Evolutionary conservation across 2,329 filamentous ascomycete species (phyloP).

Genomic region (Botrytis galanthina): DNA sequence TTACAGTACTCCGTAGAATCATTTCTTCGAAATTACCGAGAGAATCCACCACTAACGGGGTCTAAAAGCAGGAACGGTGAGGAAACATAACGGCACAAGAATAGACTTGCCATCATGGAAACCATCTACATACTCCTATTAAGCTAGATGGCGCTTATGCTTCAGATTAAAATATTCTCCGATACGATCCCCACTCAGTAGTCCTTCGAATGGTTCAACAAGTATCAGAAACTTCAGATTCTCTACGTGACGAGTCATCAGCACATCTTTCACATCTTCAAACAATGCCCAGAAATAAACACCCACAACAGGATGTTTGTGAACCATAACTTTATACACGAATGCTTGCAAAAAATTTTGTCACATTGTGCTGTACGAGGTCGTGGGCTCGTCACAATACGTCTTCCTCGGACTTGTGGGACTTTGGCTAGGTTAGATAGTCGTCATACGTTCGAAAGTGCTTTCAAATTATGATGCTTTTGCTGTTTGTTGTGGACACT

Average conservation of each 20-base stretch:
- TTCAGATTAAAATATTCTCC: conserved; percentile 22
- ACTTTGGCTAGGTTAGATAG: conserved; percentile 15
- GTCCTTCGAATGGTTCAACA: neutral
- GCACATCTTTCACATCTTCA: conserved; percentile 17
- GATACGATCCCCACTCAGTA: conserved; percentile 14
- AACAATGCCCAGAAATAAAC: conserved; percentile 19
- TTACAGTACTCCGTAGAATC: neutral
- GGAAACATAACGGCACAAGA: neutral
- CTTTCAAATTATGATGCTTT: conserved; percentile 10
- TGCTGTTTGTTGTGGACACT: conserved; percentile 2
- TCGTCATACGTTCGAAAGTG: conserved; percentile 10
- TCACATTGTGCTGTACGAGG: conserved; percentile 12
- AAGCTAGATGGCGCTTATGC: conserved; percentile 16
- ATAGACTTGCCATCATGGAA: conserved; percentile 9
- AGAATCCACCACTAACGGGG: neutral
- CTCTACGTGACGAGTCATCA: conserved; percentile 16
- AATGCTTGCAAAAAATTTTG: conserved; percentile 12
- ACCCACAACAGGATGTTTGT: conserved; percentile 13
- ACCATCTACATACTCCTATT: neutral
- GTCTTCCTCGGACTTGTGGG: conserved; percentile 15
- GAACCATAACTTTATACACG: conserved; percentile 13
- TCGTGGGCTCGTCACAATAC: conserved; percentile 9
- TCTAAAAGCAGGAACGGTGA: conserved; percentile 12
- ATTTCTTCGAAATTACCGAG: conserved; percentile 11
- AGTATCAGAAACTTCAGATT: neutral